These are phyloP conservation scores for Monosporascus sp. DNA, from an alignment of 2,329 filamentous ascomycete species.

Conservation along the genomic window DNA sequence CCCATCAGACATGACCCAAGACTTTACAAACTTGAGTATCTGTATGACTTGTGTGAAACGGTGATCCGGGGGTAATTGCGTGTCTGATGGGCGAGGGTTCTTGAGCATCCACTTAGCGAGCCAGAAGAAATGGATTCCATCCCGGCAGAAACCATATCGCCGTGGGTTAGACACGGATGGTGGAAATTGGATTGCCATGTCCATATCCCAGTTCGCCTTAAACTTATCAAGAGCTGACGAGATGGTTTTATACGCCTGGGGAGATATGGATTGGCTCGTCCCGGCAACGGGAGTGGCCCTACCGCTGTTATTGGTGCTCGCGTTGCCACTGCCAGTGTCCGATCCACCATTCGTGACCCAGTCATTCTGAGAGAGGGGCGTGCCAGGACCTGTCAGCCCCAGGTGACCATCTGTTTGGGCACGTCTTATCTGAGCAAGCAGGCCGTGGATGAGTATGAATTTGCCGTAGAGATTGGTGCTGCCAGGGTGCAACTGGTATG, in stretches of 20 bases:
- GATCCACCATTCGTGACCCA: conserved; percentile 44
- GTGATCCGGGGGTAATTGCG: conserved; percentile 51
- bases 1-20: conserved; percentile 59
- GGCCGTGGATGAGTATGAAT: conserved; percentile 65
- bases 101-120: conserved; percentile 61
- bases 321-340: conserved; percentile 33
- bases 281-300: conserved; percentile 40
- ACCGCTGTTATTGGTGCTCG: conserved; percentile 40
- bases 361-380: conserved; percentile 53
- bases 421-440: conserved; percentile 55
- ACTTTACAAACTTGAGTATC: conserved; percentile 53
- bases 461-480: conserved; percentile 69
- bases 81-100: conserved; percentile 47
- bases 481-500: conserved; percentile 55
- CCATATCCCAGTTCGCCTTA: conserved; percentile 66
- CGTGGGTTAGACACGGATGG: conserved; percentile 45
- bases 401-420: conserved; percentile 36
- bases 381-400: conserved; percentile 37
- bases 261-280: conserved; percentile 31
- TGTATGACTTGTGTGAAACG: conserved; percentile 57
- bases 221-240: conserved; percentile 62
- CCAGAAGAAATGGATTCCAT: conserved; percentile 70
- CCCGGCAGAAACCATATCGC: conserved; percentile 64
- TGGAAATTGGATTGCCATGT: conserved; percentile 64
- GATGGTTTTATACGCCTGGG: conserved; percentile 41